phyloP scores from a whole-genome alignment of 2,329 filamentous ascomycete species.

The Aureobasidium subglaciale region DNA sequence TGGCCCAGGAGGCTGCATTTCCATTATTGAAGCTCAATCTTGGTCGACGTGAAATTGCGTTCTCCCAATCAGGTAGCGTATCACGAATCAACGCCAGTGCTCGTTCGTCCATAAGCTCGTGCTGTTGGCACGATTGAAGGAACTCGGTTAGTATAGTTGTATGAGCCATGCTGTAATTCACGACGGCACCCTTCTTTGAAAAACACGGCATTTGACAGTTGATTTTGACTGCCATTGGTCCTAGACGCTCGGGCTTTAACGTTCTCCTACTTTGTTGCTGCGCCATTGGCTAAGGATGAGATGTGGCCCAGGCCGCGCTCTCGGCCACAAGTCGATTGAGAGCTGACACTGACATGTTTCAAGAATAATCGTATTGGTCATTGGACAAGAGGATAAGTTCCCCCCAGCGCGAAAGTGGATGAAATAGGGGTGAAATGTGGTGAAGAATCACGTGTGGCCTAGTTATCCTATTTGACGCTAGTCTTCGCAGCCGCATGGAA shows the following conservation, averaged over 20 bases:
- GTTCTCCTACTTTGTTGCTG: background rate
- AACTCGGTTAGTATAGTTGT: background rate
- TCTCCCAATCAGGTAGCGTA: background rate
- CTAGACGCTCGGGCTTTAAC: background rate
- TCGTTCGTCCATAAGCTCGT: background rate
- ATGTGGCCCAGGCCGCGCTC: background rate
- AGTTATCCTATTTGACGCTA: background rate
- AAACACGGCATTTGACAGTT: background rate
- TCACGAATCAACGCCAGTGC: background rate
- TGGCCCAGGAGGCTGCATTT: background rate
- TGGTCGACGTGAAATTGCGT: background rate
- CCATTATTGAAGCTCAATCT: background rate
- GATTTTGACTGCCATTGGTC: background rate
- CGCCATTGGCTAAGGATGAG: slow-evolving; percentile 1
- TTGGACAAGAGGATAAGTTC: background rate
- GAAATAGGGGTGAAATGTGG: background rate
- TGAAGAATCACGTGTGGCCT: background rate
- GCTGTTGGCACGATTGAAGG: background rate
- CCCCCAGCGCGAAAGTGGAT: background rate
- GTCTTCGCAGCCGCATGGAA: background rate
- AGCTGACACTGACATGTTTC: slow-evolving; percentile 8
- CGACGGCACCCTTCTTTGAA: background rate
- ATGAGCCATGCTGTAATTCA: background rate
- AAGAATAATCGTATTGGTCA: background rate
- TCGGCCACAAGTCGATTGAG: background rate